Conservation (phyloP, 306 rosid genomes). For the Astragalus membranaceus region DNA sequence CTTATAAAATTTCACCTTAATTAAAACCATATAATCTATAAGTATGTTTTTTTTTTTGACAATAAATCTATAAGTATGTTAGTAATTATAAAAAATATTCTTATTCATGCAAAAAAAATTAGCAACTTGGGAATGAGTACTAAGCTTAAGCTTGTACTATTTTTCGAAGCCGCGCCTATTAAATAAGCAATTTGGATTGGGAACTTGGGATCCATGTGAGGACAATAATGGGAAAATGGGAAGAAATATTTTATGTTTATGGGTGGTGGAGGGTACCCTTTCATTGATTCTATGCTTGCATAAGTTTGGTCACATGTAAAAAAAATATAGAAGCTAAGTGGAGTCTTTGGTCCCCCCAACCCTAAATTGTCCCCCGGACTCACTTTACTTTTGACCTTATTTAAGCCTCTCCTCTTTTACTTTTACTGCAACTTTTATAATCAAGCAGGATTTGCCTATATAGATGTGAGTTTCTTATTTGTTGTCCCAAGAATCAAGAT, state of each 20-base stretch:
- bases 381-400: conserved; percentile 31
- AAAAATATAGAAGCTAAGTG: conserved; percentile 16
- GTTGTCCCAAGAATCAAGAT: neutral
- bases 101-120: neutral
- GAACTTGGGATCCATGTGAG: conserved; percentile 48
- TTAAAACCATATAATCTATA: too few relatives aligned
- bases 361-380: conserved; percentile 12
- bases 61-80: too few relatives aligned
- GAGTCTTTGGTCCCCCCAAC: conserved; percentile 33
- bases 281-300: conserved; percentile 17
- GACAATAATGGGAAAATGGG: conserved; percentile 51
- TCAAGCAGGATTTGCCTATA: neutral
- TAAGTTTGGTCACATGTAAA: conserved; percentile 17
- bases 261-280: conserved; percentile 31
- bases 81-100: too few relatives aligned
- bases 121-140: conserved; percentile 4
- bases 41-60: too few relatives aligned
- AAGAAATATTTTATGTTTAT: conserved; percentile 17
- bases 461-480: conserved; percentile 2
- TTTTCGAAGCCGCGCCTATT: conserved; percentile 10
- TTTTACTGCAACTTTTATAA: conserved; percentile 12
- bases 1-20: too few relatives aligned
- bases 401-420: conserved; percentile 17
- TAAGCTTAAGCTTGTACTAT: neutral
- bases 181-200: conserved; percentile 18